These are phyloP conservation scores for Phytophthora capsici DNA, from an alignment of 352 stramenopile species.

Conservation along the genomic window DNA sequence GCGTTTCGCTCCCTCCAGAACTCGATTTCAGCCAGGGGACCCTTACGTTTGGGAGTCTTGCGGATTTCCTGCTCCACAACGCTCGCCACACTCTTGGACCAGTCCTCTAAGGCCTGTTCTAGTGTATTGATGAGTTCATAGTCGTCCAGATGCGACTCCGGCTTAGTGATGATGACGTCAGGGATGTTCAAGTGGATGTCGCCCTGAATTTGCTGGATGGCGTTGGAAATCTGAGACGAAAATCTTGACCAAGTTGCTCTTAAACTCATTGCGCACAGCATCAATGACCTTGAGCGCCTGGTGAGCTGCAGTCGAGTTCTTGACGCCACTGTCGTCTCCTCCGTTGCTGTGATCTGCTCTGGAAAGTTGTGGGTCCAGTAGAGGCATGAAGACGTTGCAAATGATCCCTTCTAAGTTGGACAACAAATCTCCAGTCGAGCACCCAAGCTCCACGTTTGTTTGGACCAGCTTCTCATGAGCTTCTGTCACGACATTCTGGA, in stretches of 20 bases:
- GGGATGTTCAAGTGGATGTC: constrained; percentile 94
- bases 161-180: constrained; percentile 91
- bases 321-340: constrained; percentile 13
- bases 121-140: constrained; percentile 90
- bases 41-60: constrained; percentile 90
- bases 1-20: constrained; percentile 96
- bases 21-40: constrained; percentile 95
- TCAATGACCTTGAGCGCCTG: constrained; percentile 85
- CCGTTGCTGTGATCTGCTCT: constrained; percentile 24
- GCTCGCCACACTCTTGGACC: constrained; percentile 90
- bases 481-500: constrained; percentile 41
- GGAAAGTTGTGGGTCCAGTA: constrained; percentile 79
- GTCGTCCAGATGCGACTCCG: constrained; percentile 84
- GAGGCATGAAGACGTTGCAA: constrained; percentile 89
- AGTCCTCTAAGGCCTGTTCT: constrained; percentile 92
- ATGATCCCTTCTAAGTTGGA: constrained; percentile 88
- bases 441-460: constrained; percentile 85
- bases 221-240: constrained; percentile 91
- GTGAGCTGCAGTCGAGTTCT: constrained; percentile 20
- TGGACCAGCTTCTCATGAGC: constrained; percentile 59
- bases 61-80: constrained; percentile 91
- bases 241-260: constrained; percentile 94
- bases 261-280: constrained; percentile 88
- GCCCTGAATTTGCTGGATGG: constrained; percentile 94
- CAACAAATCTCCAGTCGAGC: constrained; percentile 86